Evolutionary conservation across 1,284 basidiomycete species (phyloP), one percentile per base, ranked within the genome.

Genomic region (Ustilago xerochloae): DNA sequence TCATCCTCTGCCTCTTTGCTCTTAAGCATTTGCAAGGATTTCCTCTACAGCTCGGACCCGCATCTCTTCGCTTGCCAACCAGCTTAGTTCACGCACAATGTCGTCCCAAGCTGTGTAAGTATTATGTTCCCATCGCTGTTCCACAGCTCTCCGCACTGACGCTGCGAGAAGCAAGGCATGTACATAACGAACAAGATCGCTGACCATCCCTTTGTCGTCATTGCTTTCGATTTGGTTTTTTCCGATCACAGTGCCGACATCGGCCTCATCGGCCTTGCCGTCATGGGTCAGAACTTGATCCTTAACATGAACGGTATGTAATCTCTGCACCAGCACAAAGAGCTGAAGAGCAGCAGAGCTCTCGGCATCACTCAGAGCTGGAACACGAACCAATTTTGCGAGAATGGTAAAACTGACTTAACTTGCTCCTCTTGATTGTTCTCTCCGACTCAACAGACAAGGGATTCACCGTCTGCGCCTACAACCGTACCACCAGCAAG

Each of bases 401-500:
- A 15, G n/a, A 20, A 15, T 29, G 13, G 12, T 18, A 41, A 64
- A 18, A 28, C 62, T 59, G 51, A 63, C 33, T 41, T 18, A n/a
- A n/a, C 49, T 22, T 9, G 20, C 3, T 56, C 24, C 46, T n/a
- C 13, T 15, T 16, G 36, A 22, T n/a, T 39, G 32, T 28, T 33
- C 4, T 7, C n/a, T 38, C 9, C 30, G 30, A 38, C 28, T 3
- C 22, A 24, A 59, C 63, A 82, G 96, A 98, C 89, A 98, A 99
- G 88, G 97, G 97, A 55, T 99, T 94, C 88, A 94, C 87, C 77
- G 97, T 99, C 81, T 91, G 93, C 78, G 94, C 93, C 24, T 99
- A 92, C 89, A 99, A 99, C 89, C 92, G 96, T 81, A 99, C 96
- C 49, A 92, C 91, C 80, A 91, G 90, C 87, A 99, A 99, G 87